Percentiles rank a stretch among this genome's conserved stretches.
phyloP scores from a whole-genome alignment of 495 filamentous ascomycete genomes.

The Platismatia glauca region DNA sequence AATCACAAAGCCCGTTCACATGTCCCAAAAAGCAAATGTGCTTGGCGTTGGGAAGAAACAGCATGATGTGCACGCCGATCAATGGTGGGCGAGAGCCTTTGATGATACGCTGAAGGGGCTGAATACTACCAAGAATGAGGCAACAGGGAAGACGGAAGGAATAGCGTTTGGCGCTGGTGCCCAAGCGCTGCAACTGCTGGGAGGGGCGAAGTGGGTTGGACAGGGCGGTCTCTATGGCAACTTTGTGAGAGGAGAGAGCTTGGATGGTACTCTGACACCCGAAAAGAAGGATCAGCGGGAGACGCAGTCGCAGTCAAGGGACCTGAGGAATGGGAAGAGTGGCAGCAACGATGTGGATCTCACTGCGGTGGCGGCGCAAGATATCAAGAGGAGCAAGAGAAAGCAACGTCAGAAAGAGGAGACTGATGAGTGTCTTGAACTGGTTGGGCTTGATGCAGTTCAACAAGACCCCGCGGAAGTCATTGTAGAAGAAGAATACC shows the following conservation, averaged over 20 bases:
- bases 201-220: slow-evolving; percentile 32
- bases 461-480: not conserved
- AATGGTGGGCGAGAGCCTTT: slow-evolving; percentile 78
- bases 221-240: slow-evolving; percentile 64
- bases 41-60: slow-evolving; percentile 61
- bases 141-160: slow-evolving; percentile 29
- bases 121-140: slow-evolving; percentile 43
- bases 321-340: not conserved
- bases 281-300: slow-evolving; percentile 16
- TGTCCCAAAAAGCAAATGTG: slow-evolving; percentile 59
- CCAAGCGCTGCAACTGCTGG: slow-evolving; percentile 35
- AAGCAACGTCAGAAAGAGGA: not conserved
- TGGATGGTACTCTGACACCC: slow-evolving; percentile 55
- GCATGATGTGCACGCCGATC: slow-evolving; percentile 46
- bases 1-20: slow-evolving; percentile 57
- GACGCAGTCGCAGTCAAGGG: not conserved
- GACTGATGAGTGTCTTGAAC: not conserved
- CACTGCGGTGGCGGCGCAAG: not conserved
- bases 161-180: slow-evolving; percentile 23
- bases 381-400: not conserved
- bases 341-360: not conserved
- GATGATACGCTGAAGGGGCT: slow-evolving; percentile 68
- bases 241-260: slow-evolving; percentile 66
- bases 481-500: not conserved
- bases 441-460: not conserved